A percentile compares a stretch with the other conserved stretches of the same genome.
phyloP scores from a whole-genome alignment of 1,284 basidiomycete species.

The Vanrija humicola region DNA sequence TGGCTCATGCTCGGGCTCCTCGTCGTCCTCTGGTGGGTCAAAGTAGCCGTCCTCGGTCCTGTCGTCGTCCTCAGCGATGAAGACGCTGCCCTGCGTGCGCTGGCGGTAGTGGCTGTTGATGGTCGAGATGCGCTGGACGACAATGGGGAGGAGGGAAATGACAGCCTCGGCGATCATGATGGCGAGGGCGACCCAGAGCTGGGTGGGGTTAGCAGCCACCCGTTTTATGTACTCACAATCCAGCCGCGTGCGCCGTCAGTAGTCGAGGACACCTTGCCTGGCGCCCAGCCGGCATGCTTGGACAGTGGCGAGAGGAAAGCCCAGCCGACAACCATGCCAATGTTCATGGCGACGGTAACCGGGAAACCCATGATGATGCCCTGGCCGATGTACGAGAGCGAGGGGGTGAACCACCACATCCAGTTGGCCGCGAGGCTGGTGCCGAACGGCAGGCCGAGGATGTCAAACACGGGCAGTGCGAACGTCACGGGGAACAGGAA shows the following conservation, averaged over 20 bases:
- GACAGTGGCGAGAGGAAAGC: constrained; percentile 81
- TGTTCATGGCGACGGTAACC: constrained; percentile 87
- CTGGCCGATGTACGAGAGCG: constrained; percentile 85
- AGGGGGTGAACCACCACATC: constrained; percentile 94
- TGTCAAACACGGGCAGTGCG: constrained; percentile 83
- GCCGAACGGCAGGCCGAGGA: constrained; percentile 52
- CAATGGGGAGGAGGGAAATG: constrained; percentile 73
- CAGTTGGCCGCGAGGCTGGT: constrained; percentile 69
- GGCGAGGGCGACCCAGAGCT: constrained; percentile 85
- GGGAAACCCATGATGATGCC: constrained; percentile 98
- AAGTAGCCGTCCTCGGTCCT: constrained; percentile 32
- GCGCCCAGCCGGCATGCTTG: constrained; percentile 79
- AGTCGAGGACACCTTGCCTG: constrained; percentile 80
- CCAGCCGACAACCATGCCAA: constrained; percentile 96
- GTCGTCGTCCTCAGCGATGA: constrained; percentile 8
- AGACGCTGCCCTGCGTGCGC: constrained; percentile 7
- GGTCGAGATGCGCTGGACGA: neutral
- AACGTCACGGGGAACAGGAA: constrained; percentile 86
- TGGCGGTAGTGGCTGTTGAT: too few species aligned
- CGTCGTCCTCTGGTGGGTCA: constrained; percentile 39
- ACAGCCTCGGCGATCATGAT: constrained; percentile 89
- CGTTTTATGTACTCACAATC: constrained; percentile 54
- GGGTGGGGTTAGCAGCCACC: neutral
- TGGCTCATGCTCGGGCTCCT: constrained; percentile 70
- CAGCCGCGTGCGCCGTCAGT: constrained; percentile 79